A percentile compares a stretch with the other conserved stretches of the same genome.
These are phyloP conservation scores for Metarhizium humberi DNA, from an alignment of 2,329 filamentous ascomycete species.

Conservation along the genomic window DNA sequence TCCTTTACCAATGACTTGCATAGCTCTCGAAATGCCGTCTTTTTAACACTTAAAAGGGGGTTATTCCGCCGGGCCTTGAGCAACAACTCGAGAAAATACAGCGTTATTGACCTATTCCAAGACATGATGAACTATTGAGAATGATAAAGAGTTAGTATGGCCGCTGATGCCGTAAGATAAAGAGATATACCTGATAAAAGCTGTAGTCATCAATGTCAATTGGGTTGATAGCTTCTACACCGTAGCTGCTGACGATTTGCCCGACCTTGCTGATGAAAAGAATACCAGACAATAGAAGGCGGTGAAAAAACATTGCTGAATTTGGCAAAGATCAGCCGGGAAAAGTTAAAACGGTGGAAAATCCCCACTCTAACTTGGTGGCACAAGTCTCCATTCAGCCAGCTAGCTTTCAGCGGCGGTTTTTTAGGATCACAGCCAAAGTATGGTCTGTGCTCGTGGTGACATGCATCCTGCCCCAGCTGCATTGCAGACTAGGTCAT, in stretches of 20 bases:
- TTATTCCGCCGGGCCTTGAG: not conserved
- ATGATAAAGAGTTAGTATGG: not conserved
- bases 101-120: not conserved
- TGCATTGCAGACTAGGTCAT: no score
- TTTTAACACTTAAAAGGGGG: not conserved
- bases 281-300: not conserved
- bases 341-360: not conserved
- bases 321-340: not conserved
- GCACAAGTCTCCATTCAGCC: not conserved
- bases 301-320: not conserved
- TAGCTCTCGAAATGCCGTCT: not conserved
- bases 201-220: not conserved
- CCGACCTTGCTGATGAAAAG: not conserved
- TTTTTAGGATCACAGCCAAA: no score
- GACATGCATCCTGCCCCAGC: no score
- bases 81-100: not conserved
- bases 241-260: not conserved
- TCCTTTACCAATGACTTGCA: not conserved
- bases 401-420: not conserved
- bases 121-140: not conserved
- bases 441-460: no score
- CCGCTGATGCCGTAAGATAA: not conserved
- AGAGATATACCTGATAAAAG: not conserved
- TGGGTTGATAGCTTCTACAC: no score
- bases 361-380: not conserved